Evolutionary conservation across 192 early-diverging fungal species (phyloP), one percentile per base, ranked within the genome.

Genomic region (Linnemannia hyalina): DNA sequence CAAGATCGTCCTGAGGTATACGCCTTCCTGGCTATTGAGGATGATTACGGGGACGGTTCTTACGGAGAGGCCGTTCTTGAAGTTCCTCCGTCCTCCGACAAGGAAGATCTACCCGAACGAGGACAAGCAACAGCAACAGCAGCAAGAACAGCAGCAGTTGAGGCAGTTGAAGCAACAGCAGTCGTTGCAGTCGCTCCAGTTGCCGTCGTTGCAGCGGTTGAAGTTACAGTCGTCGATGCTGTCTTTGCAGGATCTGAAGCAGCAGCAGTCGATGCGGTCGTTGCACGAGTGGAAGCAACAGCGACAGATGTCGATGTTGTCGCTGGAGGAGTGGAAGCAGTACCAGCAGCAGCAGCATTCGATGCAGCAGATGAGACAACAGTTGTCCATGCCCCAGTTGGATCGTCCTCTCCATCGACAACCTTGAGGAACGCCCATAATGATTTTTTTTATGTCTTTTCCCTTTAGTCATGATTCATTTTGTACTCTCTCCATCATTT

Each of bases 1-100:
- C 1, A 86, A 80, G 42, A 86, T 86, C 72, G 84, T 86, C 11
- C 75, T 86, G 8, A 75, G 84, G 0, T 86, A 74, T 38, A 86
- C 84, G 26, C 84, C 84, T 20, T 47, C 69, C 0, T 86, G 84
- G 84, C 41, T 86, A 1, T 32, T 86, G 40, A 70, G 84, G 0
- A 86, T 86, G 84, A 81, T 86, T 46, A 86, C 79, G 6, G 84
- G 84, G 32, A 86, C 47, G 20, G 8, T 70, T 36, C 77, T 70
- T 36, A 29, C 73, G 0, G 69, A 84, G 49, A 77, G 74, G 10
- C 82, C 82, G 11, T 75, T 22, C 2, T 42, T 84, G 6, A 35
- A 52, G 23, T 84, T 76, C 44, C 40, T 84, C 54, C 77, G 74
- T 2, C 82, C 74, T 6, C 73, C 82, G 3, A 84, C 15, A 7